Evolutionary conservation across 768 basidiomycete species (phyloP).

Genomic region (Fistulinella prunicolor): DNA sequence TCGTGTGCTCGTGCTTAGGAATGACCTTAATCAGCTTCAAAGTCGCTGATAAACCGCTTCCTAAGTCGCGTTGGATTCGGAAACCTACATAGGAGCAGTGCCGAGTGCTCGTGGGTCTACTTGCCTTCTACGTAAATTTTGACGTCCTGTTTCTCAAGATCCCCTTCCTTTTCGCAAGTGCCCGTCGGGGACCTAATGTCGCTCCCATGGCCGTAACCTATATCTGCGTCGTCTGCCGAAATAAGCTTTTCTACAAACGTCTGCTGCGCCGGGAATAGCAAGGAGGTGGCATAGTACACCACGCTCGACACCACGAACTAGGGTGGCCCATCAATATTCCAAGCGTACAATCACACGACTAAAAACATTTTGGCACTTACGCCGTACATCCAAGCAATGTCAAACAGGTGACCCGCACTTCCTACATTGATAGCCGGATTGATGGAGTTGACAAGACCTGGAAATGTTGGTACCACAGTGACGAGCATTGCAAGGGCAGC

Average conservation of each 20-base stretch:
- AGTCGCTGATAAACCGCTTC: too few species aligned
- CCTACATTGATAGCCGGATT: slow-evolving; percentile 64
- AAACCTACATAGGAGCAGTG: background rate
- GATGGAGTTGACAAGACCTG: slow-evolving; percentile 76
- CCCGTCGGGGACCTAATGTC: background rate
- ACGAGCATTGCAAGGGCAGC: slow-evolving; percentile 66
- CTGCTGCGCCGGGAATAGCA: slow-evolving; percentile 27
- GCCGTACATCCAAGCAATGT: slow-evolving; percentile 77
- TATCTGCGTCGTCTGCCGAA: slow-evolving; percentile 23
- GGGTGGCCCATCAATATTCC: too few species aligned
- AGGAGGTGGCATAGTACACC: slow-evolving; percentile 32
- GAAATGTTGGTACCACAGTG: slow-evolving; percentile 66
- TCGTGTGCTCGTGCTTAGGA: too few species aligned
- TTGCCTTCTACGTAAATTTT: background rate
- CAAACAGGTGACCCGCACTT: slow-evolving; percentile 54
- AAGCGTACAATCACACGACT: background rate
- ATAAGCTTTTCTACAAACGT: slow-evolving; percentile 30
- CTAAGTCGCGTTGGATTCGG: too few species aligned
- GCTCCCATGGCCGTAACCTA: background rate
- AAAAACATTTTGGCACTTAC: slow-evolving; percentile 40
- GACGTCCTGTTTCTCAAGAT: slow-evolving; percentile 2
- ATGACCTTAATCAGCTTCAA: too few species aligned
- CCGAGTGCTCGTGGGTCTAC: background rate
- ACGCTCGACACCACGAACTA: slow-evolving; percentile 28
- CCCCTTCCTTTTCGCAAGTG: background rate